phyloP scores from a whole-genome alignment of 2,329 filamentous ascomycete genomes.

The Verticillium zaregamsianum region DNA sequence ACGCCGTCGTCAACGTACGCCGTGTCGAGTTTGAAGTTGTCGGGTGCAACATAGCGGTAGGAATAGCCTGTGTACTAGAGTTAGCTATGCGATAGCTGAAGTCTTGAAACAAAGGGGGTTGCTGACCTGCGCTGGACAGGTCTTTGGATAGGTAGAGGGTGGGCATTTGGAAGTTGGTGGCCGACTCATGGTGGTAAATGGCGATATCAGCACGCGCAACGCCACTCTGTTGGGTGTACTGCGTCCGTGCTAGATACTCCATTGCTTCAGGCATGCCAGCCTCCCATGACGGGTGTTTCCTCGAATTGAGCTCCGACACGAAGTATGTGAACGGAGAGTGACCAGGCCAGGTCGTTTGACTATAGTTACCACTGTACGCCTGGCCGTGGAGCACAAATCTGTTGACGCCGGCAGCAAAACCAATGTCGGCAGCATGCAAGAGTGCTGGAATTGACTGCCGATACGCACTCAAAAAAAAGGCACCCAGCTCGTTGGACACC shows the following conservation, averaged over 20 bases:
- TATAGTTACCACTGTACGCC: conserved; percentile 30
- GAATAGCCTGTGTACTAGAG: too few relatives aligned
- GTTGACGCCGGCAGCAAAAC: conserved; percentile 36
- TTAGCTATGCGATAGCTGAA: too few relatives aligned
- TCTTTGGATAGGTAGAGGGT: too few relatives aligned
- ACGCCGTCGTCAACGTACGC: too few relatives aligned
- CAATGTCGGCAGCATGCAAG: conserved; percentile 24
- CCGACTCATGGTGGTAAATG: not conserved
- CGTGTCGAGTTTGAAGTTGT: too few relatives aligned
- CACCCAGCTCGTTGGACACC: conserved; percentile 34
- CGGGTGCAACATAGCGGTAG: too few relatives aligned
- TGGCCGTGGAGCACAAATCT: conserved; percentile 39
- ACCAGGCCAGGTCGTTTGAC: conserved; percentile 46
- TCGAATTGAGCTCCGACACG: conserved; percentile 30
- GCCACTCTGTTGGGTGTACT: conserved; percentile 32
- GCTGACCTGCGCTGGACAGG: too few relatives aligned
- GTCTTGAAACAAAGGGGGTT: too few relatives aligned
- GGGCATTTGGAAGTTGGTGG: not conserved
- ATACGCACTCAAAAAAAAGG: conserved; percentile 6
- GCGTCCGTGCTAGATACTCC: conserved; percentile 30
- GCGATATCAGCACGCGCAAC: conserved; percentile 16
- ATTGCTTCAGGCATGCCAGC: not conserved
- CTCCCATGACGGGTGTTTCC: conserved; percentile 34
- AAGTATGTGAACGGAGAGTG: conserved; percentile 37
- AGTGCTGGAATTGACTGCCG: not conserved